Percentiles rank a stretch among this genome's conserved stretches.
These are phyloP conservation scores for Podospora appendiculata DNA, from an alignment of 495 filamentous ascomycete species.

Conservation along the genomic window DNA sequence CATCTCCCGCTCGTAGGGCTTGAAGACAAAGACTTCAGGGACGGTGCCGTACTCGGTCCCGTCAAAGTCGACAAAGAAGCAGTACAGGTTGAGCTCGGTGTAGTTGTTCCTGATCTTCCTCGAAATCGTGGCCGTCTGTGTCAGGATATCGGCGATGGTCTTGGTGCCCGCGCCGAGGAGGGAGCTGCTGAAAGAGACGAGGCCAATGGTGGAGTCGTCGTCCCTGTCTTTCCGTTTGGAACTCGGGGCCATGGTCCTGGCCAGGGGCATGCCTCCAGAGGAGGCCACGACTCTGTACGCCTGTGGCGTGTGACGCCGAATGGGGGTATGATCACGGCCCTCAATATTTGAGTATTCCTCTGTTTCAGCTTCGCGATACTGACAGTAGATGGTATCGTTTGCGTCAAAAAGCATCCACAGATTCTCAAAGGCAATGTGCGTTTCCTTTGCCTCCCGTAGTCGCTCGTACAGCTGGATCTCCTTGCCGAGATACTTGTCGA, in stretches of 20 bases:
- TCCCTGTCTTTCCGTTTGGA: not conserved
- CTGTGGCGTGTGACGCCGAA: constrained; percentile 1
- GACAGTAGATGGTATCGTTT: constrained; percentile 6
- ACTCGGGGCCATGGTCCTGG: not conserved
- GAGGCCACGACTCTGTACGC: constrained; percentile 3
- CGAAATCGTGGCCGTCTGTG: not conserved
- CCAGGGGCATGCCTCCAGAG: not conserved
- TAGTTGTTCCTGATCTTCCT: not conserved
- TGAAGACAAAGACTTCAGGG: constrained; percentile 18
- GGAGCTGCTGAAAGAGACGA: not conserved
- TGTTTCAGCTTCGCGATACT: not conserved
- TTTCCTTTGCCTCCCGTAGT: not conserved
- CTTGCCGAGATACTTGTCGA: constrained; percentile 10
- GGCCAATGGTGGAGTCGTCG: not conserved
- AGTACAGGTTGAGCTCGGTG: constrained; percentile 2
- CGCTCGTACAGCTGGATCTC: constrained; percentile 1
- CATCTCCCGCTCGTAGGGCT: constrained; percentile 25
- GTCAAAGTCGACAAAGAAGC: constrained; percentile 29
- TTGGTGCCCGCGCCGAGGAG: not conserved
- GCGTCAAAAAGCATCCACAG: constrained; percentile 15
- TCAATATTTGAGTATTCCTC: not conserved
- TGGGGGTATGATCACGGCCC: not conserved
- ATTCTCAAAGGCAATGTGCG: constrained; percentile 7
- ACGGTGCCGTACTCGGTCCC: constrained; percentile 27
- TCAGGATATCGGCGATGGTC: not conserved